Percentiles rank a stretch among this genome's conserved stretches.
phyloP scores from a whole-genome alignment of 2,329 filamentous ascomycete species.

The Colletotrichum zoysiae region DNA sequence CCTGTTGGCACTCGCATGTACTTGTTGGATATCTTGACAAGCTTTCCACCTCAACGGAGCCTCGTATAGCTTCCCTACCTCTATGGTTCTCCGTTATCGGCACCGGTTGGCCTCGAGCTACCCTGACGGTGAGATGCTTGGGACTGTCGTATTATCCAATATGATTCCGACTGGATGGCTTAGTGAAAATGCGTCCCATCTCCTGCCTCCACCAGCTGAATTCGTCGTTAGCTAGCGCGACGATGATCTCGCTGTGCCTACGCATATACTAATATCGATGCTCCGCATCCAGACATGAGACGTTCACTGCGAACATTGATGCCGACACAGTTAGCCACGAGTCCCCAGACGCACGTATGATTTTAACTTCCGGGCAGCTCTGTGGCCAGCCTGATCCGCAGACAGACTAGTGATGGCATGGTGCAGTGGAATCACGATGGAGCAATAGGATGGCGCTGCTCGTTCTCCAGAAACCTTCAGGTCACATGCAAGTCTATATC shows the following conservation, averaged over 20 bases:
- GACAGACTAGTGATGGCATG: background rate
- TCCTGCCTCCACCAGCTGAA: background rate
- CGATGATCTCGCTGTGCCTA: no score
- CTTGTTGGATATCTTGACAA: background rate
- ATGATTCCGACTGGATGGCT: no score
- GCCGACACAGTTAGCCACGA: background rate
- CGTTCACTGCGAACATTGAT: accelerated
- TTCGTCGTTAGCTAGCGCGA: background rate
- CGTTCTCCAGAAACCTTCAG: background rate
- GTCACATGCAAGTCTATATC: background rate
- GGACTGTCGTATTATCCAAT: background rate
- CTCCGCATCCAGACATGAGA: background rate
- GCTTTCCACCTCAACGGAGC: background rate
- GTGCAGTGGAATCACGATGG: background rate
- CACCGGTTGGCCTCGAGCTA: background rate
- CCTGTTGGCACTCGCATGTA: background rate
- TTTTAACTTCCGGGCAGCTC: background rate
- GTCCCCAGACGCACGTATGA: background rate
- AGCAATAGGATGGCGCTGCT: background rate
- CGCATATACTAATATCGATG: no score
- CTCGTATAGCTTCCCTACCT: background rate
- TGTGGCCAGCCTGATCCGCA: background rate
- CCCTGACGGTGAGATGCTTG: background rate
- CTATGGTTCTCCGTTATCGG: background rate
- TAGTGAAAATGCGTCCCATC: no score